Conservation (phyloP, 2,329 filamentous ascomycete species). For the Exophiala dermatitidis region DNA sequence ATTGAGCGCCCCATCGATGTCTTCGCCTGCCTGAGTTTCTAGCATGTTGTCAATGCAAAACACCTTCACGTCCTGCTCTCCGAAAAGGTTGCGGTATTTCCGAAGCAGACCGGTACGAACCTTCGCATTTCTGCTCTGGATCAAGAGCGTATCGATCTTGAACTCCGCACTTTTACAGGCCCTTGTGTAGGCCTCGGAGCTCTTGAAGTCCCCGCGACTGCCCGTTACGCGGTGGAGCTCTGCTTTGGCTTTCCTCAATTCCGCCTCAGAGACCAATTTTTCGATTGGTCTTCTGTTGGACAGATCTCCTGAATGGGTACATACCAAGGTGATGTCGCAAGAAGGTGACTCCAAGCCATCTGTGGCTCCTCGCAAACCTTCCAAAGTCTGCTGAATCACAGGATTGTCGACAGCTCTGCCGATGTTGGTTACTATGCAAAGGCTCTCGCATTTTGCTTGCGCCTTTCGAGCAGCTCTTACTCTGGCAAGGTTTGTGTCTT, state of each 20-base stretch:
- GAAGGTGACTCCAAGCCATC: background rate
- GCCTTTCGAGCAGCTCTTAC: conserved; percentile 3
- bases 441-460: conserved; percentile 11
- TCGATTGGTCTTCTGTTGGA: background rate
- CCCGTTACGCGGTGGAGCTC: background rate
- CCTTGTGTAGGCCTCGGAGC: background rate
- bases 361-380: background rate
- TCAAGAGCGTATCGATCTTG: background rate
- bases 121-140: conserved; percentile 4
- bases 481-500: conserved; percentile 11
- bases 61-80: background rate
- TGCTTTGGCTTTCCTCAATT: background rate
- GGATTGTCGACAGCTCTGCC: conserved; percentile 1
- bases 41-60: conserved; percentile 12
- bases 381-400: conserved; percentile 4
- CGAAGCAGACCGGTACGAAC: background rate
- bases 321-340: conserved; percentile 4
- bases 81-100: background rate
- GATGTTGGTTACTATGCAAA: conserved; percentile 11
- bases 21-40: background rate
- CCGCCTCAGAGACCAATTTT: background rate
- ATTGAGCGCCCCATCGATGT: background rate
- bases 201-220: background rate
- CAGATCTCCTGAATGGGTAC: conserved; percentile 7
- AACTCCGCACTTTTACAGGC: background rate